Percentiles rank a stretch among this genome's conserved stretches.
These are phyloP conservation scores for Cytospora leucostoma DNA, from an alignment of 2,329 filamentous ascomycete species.

Conservation along the genomic window DNA sequence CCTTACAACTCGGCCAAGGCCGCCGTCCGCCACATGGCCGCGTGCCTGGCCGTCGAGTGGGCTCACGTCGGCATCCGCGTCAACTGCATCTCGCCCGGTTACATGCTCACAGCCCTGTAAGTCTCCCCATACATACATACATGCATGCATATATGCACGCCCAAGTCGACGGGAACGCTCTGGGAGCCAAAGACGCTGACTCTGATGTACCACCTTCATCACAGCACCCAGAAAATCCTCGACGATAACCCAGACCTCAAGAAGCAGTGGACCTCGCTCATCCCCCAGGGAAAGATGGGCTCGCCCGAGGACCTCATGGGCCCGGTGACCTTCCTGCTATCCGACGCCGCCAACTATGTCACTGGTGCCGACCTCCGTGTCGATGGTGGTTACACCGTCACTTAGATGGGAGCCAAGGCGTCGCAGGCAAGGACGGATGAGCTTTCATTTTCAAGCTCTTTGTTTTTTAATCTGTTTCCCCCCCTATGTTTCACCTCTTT, in stretches of 20 bases:
- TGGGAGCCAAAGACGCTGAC: background rate
- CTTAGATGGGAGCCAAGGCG: slow-evolving; percentile 55
- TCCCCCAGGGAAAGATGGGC: slow-evolving; percentile 93
- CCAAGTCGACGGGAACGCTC: background rate
- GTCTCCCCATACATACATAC: slow-evolving; percentile 37
- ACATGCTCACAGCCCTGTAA: slow-evolving; percentile 90
- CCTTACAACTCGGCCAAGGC: slow-evolving; percentile 95
- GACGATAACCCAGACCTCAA: slow-evolving; percentile 90
- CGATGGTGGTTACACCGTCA: slow-evolving; percentile 85
- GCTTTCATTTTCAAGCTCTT: background rate
- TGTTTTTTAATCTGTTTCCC: no score
- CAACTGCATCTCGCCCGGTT: slow-evolving; percentile 93
- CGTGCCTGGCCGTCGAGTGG: slow-evolving; percentile 92
- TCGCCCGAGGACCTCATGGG: slow-evolving; percentile 91
- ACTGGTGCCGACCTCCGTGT: slow-evolving; percentile 75
- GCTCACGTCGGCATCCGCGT: slow-evolving; percentile 84
- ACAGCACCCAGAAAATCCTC: slow-evolving; percentile 87
- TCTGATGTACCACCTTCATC: background rate
- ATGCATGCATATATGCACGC: background rate
- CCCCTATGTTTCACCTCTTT: background rate
- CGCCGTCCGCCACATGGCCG: slow-evolving; percentile 83
- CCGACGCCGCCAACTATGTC: slow-evolving; percentile 58
- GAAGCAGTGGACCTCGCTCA: slow-evolving; percentile 86
- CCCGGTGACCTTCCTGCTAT: slow-evolving; percentile 61
- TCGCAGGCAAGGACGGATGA: slow-evolving; percentile 63